Evolutionary conservation across 2,329 filamentous ascomycete genomes (phyloP).

Genomic region (Leptoxyphium fumago): DNA sequence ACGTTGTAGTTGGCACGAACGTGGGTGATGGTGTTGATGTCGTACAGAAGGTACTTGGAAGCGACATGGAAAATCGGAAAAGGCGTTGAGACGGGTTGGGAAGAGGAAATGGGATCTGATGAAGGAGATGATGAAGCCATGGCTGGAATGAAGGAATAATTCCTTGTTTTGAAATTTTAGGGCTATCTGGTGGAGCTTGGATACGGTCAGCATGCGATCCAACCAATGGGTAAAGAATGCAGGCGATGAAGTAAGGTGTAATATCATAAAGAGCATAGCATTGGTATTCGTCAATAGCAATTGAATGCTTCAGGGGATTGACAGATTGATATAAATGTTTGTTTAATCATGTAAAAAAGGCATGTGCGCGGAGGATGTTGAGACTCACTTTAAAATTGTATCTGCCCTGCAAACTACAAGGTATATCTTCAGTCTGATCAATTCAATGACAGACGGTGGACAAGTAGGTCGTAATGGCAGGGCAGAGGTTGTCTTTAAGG

Average conservation of each 20-base stretch:
- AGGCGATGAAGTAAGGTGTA: neutral
- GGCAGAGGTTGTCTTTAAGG: too few relatives aligned
- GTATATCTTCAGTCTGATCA: too few relatives aligned
- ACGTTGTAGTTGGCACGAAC: constrained; percentile 70
- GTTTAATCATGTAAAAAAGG: constrained; percentile 43
- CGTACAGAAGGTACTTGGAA: constrained; percentile 78
- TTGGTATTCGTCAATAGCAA: constrained; percentile 40
- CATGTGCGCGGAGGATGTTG: neutral
- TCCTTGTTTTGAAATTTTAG: constrained; percentile 2
- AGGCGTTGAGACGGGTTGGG: constrained; percentile 31
- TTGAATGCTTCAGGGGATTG: constrained; percentile 57
- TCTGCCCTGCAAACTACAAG: too few relatives aligned
- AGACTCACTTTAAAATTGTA: constrained; percentile 2
- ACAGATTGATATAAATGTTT: constrained; percentile 51
- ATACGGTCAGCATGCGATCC: too few relatives aligned
- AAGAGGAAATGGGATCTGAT: constrained; percentile 2
- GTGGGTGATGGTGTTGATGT: constrained; percentile 62
- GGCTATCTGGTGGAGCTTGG: neutral
- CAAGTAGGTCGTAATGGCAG: too few relatives aligned
- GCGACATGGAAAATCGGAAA: constrained; percentile 71
- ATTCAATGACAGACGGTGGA: too few relatives aligned
- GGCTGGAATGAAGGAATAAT: constrained; percentile 2
- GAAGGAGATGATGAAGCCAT: constrained; percentile 20
- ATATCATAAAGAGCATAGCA: constrained; percentile 30
- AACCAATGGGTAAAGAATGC: too few relatives aligned